Base-by-base conservation (phyloP, 768 basidiomycete genomes). In the Rhizopogon sp. region DNA sequence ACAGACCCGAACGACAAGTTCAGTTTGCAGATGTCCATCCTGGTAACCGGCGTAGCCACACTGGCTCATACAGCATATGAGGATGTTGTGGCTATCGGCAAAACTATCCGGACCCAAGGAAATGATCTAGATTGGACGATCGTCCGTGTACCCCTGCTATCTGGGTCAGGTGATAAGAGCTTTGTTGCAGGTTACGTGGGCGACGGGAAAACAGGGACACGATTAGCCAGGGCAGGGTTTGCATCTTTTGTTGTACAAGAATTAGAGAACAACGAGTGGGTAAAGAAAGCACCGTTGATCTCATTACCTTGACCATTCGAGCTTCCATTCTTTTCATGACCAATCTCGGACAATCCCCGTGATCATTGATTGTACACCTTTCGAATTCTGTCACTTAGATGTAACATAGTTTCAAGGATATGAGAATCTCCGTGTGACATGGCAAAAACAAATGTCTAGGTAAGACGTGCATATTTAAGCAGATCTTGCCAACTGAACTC, bases 401-500 rank as follows among this genome's bases (percentile, higher is more conserved):
- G 16, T 49, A 37, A 37, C 20, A 47, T 35, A 2, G 13, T 22
- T 35, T 17, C 3, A 13, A 6, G 13, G 14, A 33, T 11, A 33
- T 33, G 6, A 20, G 31, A 47, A 37, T 45, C n/a, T 51, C 33
- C 10, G 13, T 3, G 16, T 20, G 35, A 13, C 3, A n/a, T 9
- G 22, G 43, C 29, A 16, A 6, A 1, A 9, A 37, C 16, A 42
- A 7, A 17, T 3, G 13, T 17, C 56, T 66, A 68, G 6, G 42
- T 31, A 39, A 63, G 31, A 22, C 47, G 49, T 3, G 76, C 73
- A 54, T 78, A 75, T 66, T 83, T 79, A 55, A 97, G 64, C 62
- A 97, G 69, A 44, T 87, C 81, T 60, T 91, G 79, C 90, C 93
- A 94, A 59, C 82, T 79, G 72, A 97, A 98, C 50, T 85, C 76